phyloP scores from a whole-genome alignment of 169 alveolate genomes.

The Perkinsus marinus region DNA sequence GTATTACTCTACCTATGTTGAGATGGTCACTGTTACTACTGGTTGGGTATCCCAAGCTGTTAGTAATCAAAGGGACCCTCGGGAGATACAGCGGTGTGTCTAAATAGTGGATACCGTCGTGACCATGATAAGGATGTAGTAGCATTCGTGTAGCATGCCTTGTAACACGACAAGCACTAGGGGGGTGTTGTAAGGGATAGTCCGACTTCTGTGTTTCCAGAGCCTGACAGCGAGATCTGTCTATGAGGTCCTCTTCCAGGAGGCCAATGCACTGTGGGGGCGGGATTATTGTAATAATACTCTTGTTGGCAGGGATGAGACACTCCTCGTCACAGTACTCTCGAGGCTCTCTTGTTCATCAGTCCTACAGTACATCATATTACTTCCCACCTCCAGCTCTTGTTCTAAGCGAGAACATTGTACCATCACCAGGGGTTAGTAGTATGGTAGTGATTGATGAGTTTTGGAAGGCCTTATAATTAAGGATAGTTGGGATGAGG shows the following conservation, averaged over 20 bases:
- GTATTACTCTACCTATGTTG: not conserved
- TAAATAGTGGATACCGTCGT: not conserved
- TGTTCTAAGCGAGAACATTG: not conserved
- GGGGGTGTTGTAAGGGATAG: not conserved
- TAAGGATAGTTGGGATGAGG: not conserved
- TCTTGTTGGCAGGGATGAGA: not conserved
- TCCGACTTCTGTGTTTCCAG: not conserved
- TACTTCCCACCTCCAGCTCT: not conserved
- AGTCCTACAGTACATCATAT: not conserved
- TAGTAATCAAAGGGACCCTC: not conserved
- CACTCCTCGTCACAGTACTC: not conserved
- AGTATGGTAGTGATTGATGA: not conserved
- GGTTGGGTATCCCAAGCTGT: not conserved
- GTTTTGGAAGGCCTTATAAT: not conserved
- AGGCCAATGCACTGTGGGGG: not conserved
- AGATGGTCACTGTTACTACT: not conserved
- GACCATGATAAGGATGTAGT: not conserved
- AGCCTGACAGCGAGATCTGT: not conserved
- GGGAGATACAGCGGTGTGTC: not conserved
- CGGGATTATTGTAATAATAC: not conserved
- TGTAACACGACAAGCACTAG: not conserved
- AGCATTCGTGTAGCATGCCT: not conserved
- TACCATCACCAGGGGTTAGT: not conserved
- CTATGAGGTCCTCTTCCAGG: not conserved
- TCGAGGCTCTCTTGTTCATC: too few relatives aligned